Evolutionary conservation across 2,329 filamentous ascomycete species (phyloP), one percentile per base, ranked within the genome.

Genomic region (Calycina herbarum): DNA sequence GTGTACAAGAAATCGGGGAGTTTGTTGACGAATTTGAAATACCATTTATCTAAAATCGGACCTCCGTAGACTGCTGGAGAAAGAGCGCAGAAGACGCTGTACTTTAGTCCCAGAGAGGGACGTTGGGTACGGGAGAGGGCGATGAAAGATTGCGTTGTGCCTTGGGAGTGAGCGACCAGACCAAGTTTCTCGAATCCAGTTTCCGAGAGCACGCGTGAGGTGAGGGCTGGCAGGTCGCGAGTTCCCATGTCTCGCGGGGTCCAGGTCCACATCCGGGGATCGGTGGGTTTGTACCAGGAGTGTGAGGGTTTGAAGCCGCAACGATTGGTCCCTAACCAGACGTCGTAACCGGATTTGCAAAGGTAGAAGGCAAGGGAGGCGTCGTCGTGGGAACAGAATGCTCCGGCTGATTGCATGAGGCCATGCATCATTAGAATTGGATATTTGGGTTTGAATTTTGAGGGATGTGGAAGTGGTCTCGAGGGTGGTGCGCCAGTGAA

Each of bases 251-350:
- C 92, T 0, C 92, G 87, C 64, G 97, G 96, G 70, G 96, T 96
- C 94, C 94, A 98, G 51, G 89, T 88, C 94, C 94, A 97, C 92
- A 97, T 96, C 35, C 93, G 86, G 1, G 94, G 94, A 74, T 98
- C 94, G 2, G 81, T 80, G 70, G 90, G 88, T 1, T 86, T 79
- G 48, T 97, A 84, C 27, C 89, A 78, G 2, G 83, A 85, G 75
- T 98, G 94, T 69, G 88, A 85, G 0, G 94, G 94, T 0, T 85
- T 81, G 77, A 95, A 93, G 1, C 94, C 94, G 74, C 93, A 96
- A 24, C 94, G 86, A 75, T 97, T 97, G 79, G 97, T 96, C 4
- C 94, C 94, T 17, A 97, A 83, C 94, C 94, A 98, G 48, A 98
- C 92, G 76, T 98, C 94, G 77, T 93, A 97, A 1, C 94, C 94